Conservation (phyloP, 345 rosid species). For the Capsella bursapastoris region DNA sequence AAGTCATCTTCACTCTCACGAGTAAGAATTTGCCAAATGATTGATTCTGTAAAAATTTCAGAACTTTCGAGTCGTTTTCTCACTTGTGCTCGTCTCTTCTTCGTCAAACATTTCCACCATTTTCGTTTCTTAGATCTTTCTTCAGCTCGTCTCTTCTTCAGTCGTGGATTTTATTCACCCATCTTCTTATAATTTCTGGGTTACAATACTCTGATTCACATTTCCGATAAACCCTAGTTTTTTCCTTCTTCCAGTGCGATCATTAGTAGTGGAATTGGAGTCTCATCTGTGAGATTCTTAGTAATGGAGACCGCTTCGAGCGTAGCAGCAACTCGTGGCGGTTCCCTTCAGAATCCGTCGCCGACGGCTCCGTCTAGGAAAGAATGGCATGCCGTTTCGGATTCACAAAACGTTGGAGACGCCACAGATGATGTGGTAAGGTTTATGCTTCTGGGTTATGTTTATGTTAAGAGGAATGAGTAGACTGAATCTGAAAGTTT, state of each 20-base stretch:
- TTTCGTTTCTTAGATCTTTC: conserved; percentile 21
- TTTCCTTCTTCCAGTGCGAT: conserved; percentile 12
- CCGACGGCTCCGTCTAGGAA: conserved; percentile 55
- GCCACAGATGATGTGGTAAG: conserved; percentile 60
- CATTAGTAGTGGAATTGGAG: conserved; percentile 33
- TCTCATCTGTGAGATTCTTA: conserved; percentile 30
- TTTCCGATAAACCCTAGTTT: conserved; percentile 44
- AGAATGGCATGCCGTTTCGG: conserved; percentile 97
- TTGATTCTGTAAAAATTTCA: conserved; percentile 22
- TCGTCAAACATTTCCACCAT: conserved; percentile 42
- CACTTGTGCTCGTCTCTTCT: conserved; percentile 28
- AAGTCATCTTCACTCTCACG: conserved; percentile 14
- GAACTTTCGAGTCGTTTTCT: not conserved
- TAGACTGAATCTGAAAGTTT: conserved; percentile 15
- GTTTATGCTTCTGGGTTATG: conserved; percentile 9
- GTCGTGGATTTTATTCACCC: not conserved
- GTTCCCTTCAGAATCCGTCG: conserved; percentile 64
- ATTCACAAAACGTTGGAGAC: conserved; percentile 65
- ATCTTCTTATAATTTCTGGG: not conserved
- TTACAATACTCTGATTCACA: conserved; percentile 21
- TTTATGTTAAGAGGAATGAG: conserved; percentile 1
- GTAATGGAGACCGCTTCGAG: conserved; percentile 79
- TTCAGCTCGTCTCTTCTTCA: conserved; percentile 10
- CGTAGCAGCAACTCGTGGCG: conserved; percentile 66
- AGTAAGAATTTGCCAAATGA: conserved; percentile 35